Percentiles rank a stretch among this genome's conserved stretches.
phyloP scores from a whole-genome alignment of 345 rosid genomes.

The Microthlaspi erraticum region DNA sequence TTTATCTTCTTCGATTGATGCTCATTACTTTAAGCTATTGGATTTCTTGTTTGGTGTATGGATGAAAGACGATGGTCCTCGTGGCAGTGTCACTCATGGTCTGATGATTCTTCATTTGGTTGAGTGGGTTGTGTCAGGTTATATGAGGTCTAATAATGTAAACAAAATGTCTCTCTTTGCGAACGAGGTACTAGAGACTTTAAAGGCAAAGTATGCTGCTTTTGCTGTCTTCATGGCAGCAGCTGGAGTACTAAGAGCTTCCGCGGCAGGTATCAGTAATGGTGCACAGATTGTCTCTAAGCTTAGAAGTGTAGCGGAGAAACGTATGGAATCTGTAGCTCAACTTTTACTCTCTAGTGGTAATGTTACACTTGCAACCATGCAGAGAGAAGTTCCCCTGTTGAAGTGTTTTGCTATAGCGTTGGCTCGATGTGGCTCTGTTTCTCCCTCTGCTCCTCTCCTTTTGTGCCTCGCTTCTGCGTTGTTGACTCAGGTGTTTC shows the following conservation, averaged over 20 bases:
- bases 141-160: constrained; percentile 51
- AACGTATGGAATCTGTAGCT: constrained; percentile 53
- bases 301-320: constrained; percentile 66
- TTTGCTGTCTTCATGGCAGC: constrained; percentile 71
- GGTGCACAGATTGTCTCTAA: constrained; percentile 50
- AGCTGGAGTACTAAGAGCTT: constrained; percentile 80
- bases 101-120: constrained; percentile 82
- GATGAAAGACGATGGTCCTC: constrained; percentile 64
- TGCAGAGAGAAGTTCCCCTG: constrained; percentile 48
- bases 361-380: constrained; percentile 38
- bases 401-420: constrained; percentile 72
- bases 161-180: constrained; percentile 55
- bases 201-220: constrained; percentile 51
- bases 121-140: constrained; percentile 80
- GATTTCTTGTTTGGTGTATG: constrained; percentile 65
- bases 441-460: constrained; percentile 59
- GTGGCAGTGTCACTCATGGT: constrained; percentile 57
- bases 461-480: constrained; percentile 71
- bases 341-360: constrained; percentile 51
- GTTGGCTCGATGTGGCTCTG: constrained; percentile 73
- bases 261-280: constrained; percentile 47
- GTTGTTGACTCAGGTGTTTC: constrained; percentile 72
- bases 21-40: constrained; percentile 53
- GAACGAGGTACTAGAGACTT: constrained; percentile 50
- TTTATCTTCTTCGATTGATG: constrained; percentile 60